These are phyloP conservation scores for Globisporangium acanthophoron DNA, from an alignment of 352 stramenopile genomes.

Conservation along the genomic window DNA sequence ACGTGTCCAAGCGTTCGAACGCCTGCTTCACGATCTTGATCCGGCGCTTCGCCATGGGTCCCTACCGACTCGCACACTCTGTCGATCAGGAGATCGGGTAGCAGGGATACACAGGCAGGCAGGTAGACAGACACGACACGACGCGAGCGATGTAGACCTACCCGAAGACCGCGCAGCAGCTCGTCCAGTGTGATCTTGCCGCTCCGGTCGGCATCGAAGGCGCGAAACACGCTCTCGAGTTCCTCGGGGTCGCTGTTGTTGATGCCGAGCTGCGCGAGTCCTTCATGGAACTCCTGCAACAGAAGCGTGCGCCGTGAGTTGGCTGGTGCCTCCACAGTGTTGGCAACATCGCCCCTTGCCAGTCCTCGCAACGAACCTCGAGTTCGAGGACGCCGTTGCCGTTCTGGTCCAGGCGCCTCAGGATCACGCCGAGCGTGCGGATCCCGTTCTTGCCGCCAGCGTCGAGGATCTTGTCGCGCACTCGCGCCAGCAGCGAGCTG, in stretches of 20 bases:
- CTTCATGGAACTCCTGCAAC: conserved; percentile 52
- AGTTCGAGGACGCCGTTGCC: conserved; percentile 65
- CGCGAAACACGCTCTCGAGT: conserved; percentile 49
- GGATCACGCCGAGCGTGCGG: conserved; percentile 53
- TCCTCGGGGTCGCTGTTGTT: conserved; percentile 28
- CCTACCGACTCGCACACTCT: conserved; percentile 19
- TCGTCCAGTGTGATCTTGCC: conserved; percentile 86
- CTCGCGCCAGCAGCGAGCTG: conserved; percentile 32
- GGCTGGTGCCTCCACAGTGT: no score
- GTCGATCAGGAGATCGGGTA: neutral
- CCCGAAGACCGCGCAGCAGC: conserved; percentile 82
- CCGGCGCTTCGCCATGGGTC: conserved; percentile 69
- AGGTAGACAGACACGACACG: no score
- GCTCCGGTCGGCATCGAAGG: conserved; percentile 80
- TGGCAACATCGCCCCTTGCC: neutral
- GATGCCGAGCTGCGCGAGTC: conserved; percentile 43
- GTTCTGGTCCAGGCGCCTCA: conserved; percentile 79
- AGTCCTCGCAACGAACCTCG: conserved; percentile 22
- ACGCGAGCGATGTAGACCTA: conserved; percentile 9
- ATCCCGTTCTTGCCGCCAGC: conserved; percentile 70
- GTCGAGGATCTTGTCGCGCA: conserved; percentile 51
- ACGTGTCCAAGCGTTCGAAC: conserved; percentile 71
- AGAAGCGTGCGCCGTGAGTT: neutral
- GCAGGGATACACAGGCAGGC: neutral
- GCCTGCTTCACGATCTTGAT: conserved; percentile 83